phyloP scores from a whole-genome alignment of 768 basidiomycete species.

The Leccinum barrowsii region DNA sequence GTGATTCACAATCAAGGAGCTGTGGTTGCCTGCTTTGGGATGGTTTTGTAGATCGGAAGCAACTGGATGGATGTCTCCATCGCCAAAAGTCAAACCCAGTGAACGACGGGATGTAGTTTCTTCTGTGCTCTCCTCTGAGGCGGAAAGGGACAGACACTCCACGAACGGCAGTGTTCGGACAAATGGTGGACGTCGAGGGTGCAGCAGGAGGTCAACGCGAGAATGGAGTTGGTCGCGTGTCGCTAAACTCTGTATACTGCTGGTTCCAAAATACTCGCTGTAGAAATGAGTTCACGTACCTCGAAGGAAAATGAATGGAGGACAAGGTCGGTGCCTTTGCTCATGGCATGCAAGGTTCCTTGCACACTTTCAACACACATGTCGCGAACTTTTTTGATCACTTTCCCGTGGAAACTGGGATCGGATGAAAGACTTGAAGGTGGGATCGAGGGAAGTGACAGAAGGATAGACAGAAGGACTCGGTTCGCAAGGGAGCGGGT shows the following conservation, averaged over 20 bases:
- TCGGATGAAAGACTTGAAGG: constrained; percentile 54
- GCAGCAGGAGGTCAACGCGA: constrained; percentile 60
- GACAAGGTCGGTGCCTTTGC: constrained; percentile 58
- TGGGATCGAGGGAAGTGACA: constrained; percentile 54
- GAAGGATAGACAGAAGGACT: constrained; percentile 51
- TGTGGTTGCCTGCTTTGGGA: neutral
- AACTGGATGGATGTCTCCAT: neutral
- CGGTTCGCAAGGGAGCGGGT: constrained; percentile 59
- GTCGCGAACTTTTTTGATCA: constrained; percentile 45
- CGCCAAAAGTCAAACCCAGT: constrained; percentile 34
- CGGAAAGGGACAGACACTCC: constrained; percentile 59
- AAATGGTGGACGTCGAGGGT: constrained; percentile 77
- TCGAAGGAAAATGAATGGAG: constrained; percentile 37
- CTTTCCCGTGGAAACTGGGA: constrained; percentile 41
- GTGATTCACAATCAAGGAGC: neutral
- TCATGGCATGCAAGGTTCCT: constrained; percentile 57
- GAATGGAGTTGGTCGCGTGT: constrained; percentile 26
- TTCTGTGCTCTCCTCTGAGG: constrained; percentile 60
- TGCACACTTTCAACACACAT: constrained; percentile 47
- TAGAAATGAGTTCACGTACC: constrained; percentile 24
- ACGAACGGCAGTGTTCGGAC: constrained; percentile 63
- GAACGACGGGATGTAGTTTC: constrained; percentile 47
- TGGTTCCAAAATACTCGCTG: neutral
- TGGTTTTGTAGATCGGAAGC: constrained; percentile 1
- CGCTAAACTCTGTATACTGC: constrained; percentile 13